Percentiles rank a stretch among this genome's conserved stretches.
Conservation (phyloP, 805 yeast species). For the Henningerozyma blattae region DNA sequence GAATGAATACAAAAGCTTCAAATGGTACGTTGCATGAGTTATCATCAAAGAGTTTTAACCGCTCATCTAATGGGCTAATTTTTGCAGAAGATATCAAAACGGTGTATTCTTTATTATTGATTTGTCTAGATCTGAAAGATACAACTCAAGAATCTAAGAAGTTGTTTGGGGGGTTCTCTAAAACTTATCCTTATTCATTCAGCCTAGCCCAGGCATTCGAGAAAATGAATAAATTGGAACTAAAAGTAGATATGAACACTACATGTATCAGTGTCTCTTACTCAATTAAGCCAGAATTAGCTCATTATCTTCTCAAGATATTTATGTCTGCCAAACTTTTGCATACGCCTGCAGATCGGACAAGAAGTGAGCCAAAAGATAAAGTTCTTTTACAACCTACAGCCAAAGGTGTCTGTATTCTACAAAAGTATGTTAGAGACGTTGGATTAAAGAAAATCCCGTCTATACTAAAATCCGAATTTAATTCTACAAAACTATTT, state of each 20-base stretch:
- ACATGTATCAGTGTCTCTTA: conserved; percentile 47
- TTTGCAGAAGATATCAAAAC: conserved; percentile 47
- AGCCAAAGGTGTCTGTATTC: conserved; percentile 73
- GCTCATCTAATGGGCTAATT: conserved; percentile 42
- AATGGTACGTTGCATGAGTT: conserved; percentile 28
- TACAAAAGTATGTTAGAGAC: conserved; percentile 47
- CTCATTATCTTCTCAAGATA: conserved; percentile 31
- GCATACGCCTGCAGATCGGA: conserved; percentile 68
- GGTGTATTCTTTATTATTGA: conserved; percentile 42
- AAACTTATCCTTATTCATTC: conserved; percentile 41
- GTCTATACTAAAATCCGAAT: conserved; percentile 37
- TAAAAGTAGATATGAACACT: conserved; percentile 35
- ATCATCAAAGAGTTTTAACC: conserved; percentile 32
- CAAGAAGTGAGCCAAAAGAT: conserved; percentile 36
- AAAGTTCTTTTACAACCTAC: conserved; percentile 62
- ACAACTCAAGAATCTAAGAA: conserved; percentile 10
- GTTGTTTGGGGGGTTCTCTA: conserved; percentile 21
- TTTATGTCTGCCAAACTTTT: conserved; percentile 53
- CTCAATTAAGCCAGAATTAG: conserved; percentile 38
- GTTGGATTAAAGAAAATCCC: conserved; percentile 41
- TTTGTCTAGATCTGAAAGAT: conserved; percentile 30
- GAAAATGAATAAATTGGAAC: conserved; percentile 36
- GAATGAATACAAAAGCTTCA: no score
- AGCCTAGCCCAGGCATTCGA: conserved; percentile 37
- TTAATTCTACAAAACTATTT: conserved; percentile 65